Conservation (phyloP, 169 alveolate species). For the Perkinsus olseni region DNA sequence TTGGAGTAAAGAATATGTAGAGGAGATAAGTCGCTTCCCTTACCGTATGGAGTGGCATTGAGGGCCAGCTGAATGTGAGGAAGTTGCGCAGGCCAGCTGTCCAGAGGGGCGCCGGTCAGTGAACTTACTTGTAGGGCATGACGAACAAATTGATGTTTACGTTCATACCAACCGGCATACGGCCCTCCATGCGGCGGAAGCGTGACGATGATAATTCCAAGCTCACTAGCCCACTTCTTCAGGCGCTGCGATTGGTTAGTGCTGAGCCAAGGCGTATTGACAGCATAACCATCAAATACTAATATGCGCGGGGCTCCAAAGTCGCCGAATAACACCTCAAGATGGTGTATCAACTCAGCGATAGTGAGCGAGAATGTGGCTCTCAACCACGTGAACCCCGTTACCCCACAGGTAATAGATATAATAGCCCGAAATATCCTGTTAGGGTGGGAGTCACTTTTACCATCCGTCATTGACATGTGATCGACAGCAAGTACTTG, state of each 20-base stretch:
- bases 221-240: background rate
- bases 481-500: background rate
- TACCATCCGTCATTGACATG: background rate
- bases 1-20: background rate
- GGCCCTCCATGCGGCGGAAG: background rate
- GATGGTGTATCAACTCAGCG: background rate
- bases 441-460: background rate
- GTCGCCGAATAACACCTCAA: background rate
- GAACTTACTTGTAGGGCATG: background rate
- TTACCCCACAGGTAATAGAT: background rate
- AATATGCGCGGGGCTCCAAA: background rate
- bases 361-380: background rate
- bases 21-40: background rate
- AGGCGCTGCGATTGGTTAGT: background rate
- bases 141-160: background rate
- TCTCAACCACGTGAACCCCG: background rate
- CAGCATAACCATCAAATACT: background rate
- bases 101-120: background rate
- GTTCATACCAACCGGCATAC: background rate
- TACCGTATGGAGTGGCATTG: background rate
- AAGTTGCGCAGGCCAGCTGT: background rate
- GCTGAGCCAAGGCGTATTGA: background rate
- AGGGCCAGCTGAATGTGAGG: background rate
- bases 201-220: background rate
- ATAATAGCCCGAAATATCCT: background rate